Evolutionary conservation across 192 early-diverging fungal species (phyloP).

Genomic region (Endogone sp.): DNA sequence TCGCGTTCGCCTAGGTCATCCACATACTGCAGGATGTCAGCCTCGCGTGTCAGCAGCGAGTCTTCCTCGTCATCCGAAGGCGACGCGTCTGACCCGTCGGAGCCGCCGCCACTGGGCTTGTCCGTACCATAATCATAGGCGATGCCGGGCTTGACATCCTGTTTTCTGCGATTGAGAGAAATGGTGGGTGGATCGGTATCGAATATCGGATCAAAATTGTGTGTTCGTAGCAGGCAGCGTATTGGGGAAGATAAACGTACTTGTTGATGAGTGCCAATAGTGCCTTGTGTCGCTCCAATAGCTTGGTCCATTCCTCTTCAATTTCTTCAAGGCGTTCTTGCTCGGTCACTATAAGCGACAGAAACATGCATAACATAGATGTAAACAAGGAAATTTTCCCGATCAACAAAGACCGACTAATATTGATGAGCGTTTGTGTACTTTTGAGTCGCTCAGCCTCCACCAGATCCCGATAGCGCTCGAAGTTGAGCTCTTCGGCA

Average conservation of each 20-base stretch:
- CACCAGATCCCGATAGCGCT: conserved; percentile 47
- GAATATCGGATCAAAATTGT: background rate
- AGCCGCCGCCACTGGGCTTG: background rate
- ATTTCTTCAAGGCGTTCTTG: conserved; percentile 31
- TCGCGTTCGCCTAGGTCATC: conserved; percentile 41
- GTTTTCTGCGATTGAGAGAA: conserved; percentile 15
- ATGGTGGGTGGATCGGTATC: background rate
- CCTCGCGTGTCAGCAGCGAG: conserved; percentile 9
- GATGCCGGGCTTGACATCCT: conserved; percentile 12
- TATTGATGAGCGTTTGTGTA: too few relatives aligned
- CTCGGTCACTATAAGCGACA: conserved; percentile 21
- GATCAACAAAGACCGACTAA: too few relatives aligned
- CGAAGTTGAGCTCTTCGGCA: conserved; percentile 48
- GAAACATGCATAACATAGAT: background rate
- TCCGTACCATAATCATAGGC: conserved; percentile 27
- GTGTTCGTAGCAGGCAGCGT: too few relatives aligned
- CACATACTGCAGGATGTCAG: conserved; percentile 34
- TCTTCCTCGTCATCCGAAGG: conserved; percentile 22
- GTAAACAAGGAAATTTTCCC: too few relatives aligned
- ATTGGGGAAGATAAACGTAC: background rate
- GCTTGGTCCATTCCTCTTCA: conserved; percentile 52
- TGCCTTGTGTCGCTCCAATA: conserved; percentile 40
- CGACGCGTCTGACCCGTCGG: background rate
- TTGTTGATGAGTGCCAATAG: conserved; percentile 27
- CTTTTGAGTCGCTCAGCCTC: conserved; percentile 40